Evolutionary conservation across 805 yeast genomes (phyloP).

Genomic region (Wickerhamiella shivajii): DNA sequence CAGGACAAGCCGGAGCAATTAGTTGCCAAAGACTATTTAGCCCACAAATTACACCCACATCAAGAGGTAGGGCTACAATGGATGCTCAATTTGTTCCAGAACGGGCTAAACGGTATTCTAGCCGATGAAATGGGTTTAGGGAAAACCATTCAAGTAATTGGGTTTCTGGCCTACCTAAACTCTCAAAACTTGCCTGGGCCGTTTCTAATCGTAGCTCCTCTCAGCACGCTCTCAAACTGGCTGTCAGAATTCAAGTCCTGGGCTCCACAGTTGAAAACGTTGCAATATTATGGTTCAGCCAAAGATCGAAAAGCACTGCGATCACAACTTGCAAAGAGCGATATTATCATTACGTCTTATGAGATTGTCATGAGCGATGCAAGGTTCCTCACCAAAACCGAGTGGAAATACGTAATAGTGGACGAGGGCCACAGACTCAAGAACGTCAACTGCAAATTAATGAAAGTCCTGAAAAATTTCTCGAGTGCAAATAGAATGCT

Average conservation of each 20-base stretch:
- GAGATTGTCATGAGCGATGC: slow-evolving; percentile 66
- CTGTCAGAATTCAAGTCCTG: slow-evolving; percentile 50
- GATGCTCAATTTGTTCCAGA: slow-evolving; percentile 77
- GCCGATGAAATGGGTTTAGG: slow-evolving; percentile 99
- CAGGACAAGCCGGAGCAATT: slow-evolving; percentile 12
- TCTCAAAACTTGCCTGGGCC: slow-evolving; percentile 74
- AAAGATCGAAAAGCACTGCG: slow-evolving; percentile 37
- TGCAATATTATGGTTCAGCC: slow-evolving; percentile 48
- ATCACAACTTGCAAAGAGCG: slow-evolving; percentile 20
- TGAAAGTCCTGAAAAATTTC: slow-evolving; percentile 54
- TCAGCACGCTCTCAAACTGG: slow-evolving; percentile 87
- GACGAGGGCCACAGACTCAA: slow-evolving; percentile 95
- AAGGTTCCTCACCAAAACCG: slow-evolving; percentile 33
- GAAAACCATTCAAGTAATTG: slow-evolving; percentile 78
- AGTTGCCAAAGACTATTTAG: slow-evolving; percentile 25
- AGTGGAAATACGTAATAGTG: slow-evolving; percentile 76
- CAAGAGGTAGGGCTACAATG: slow-evolving; percentile 86
- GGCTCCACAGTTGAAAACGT: slow-evolving; percentile 54
- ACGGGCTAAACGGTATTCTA: slow-evolving; percentile 85
- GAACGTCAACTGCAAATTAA: slow-evolving; percentile 63
- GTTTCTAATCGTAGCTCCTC: slow-evolving; percentile 86
- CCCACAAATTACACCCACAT: slow-evolving; percentile 60
- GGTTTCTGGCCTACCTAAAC: slow-evolving; percentile 57
- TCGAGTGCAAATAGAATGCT: slow-evolving; percentile 50
- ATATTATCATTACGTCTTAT: slow-evolving; percentile 66